phyloP scores from a whole-genome alignment of 2,329 filamentous ascomycete genomes.

The Ophiostoma perfectum region DNA sequence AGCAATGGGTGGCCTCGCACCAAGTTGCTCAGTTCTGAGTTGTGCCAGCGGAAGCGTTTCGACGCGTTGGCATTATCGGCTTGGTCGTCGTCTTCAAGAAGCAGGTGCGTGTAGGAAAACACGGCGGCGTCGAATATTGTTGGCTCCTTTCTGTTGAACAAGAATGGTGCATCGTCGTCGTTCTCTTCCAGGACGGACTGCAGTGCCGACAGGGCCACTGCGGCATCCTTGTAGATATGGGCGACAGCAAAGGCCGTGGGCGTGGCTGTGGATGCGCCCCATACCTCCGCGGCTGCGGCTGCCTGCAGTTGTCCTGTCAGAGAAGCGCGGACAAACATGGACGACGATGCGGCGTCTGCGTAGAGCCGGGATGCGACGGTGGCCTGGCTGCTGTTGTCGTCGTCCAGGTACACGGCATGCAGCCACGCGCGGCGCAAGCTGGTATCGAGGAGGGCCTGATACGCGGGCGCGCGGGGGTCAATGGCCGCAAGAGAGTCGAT shows the following conservation, averaged over 20 bases:
- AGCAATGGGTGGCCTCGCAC: conserved; percentile 57
- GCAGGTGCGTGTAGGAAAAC: conserved; percentile 81
- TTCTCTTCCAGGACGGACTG: conserved; percentile 36
- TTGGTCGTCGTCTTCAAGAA: conserved; percentile 53
- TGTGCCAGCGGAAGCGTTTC: conserved; percentile 55
- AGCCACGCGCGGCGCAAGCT: conserved; percentile 84
- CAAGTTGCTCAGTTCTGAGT: conserved; percentile 53
- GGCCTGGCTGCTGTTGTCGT: conserved; percentile 46
- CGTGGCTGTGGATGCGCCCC: conserved; percentile 31
- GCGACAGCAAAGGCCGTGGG: conserved; percentile 12
- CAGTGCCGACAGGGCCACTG: conserved; percentile 44
- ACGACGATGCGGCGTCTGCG: conserved; percentile 56
- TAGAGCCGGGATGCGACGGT: conserved; percentile 67
- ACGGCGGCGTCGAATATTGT: conserved; percentile 80
- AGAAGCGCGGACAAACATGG: conserved; percentile 55
- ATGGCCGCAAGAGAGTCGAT: conserved; percentile 10
- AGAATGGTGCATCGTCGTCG: conserved; percentile 28
- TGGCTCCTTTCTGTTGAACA: conserved; percentile 59
- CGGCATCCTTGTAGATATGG: conserved; percentile 41
- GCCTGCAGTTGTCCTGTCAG: conserved; percentile 61
- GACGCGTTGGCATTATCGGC: neutral
- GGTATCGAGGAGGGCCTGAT: conserved; percentile 70
- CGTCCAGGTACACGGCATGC: conserved; percentile 68
- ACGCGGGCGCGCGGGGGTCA: conserved; percentile 60
- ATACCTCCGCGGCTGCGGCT: conserved; percentile 63